Conservation (phyloP, 2,329 filamentous ascomycete species). For the Reticulascus tulasneorum region DNA sequence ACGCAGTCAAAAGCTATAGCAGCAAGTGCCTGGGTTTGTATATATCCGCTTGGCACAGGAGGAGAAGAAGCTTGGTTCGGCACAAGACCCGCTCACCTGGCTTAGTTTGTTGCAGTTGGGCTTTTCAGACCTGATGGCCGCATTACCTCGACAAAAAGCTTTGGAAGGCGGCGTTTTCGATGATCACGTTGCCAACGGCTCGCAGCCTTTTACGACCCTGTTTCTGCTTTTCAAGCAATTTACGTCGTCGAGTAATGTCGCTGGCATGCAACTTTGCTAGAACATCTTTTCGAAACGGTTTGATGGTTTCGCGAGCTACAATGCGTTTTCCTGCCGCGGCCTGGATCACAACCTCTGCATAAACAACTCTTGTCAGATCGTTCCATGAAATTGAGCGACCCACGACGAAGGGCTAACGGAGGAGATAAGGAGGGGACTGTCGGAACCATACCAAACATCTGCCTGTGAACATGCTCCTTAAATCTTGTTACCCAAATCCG, state of each 20-base stretch:
- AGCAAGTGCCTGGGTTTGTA: no score
- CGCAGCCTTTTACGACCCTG: conserved; percentile 85
- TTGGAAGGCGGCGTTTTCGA: conserved; percentile 94
- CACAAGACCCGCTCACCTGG: no score
- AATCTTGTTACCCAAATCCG: conserved; percentile 91
- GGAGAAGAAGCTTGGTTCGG: no score
- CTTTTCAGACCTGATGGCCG: no score
- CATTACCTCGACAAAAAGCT: conserved; percentile 77
- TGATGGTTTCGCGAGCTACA: conserved; percentile 88
- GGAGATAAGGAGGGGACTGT: no score
- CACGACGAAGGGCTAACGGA: no score
- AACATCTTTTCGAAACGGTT: conserved; percentile 95
- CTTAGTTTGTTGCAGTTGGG: no score
- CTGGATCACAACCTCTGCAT: conserved; percentile 84
- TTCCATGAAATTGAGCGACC: neutral
- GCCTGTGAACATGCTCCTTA: conserved; percentile 91
- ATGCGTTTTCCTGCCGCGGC: conserved; percentile 79
- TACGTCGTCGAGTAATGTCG: conserved; percentile 76
- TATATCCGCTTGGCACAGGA: no score
- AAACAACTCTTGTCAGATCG: neutral
- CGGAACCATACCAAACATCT: conserved; percentile 75
- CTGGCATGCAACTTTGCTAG: conserved; percentile 88
- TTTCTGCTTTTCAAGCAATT: conserved; percentile 95
- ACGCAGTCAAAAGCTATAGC: no score
- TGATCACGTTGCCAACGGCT: conserved; percentile 85